phyloP scores from a whole-genome alignment of 768 basidiomycete genomes.

The Psilocybe azurescens region DNA sequence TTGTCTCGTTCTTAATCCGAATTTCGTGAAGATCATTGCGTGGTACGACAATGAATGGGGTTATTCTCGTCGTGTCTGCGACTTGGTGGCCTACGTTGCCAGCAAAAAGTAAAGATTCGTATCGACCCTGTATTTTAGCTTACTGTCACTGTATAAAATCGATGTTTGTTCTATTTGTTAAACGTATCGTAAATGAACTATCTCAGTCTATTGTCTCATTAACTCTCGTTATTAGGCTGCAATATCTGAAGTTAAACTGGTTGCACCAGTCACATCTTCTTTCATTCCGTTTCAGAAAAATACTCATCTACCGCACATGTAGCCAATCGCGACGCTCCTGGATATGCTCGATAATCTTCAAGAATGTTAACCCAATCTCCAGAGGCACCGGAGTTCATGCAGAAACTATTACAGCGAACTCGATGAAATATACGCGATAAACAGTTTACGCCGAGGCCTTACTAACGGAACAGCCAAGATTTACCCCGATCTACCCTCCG shows the following conservation, averaged over 20 bases:
- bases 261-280: no score
- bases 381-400: not conserved
- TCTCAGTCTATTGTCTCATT: no score
- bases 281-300: no score
- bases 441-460: not conserved
- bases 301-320: not conserved
- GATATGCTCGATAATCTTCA: not conserved
- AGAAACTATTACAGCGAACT: not conserved
- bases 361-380: not conserved
- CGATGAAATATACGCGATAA: not conserved
- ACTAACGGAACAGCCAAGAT: not conserved
- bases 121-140: no score
- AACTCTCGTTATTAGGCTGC: no score
- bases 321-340: not conserved
- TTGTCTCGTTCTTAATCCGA: constrained; percentile 84
- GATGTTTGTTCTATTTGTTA: no score
- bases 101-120: constrained; percentile 37
- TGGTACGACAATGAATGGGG: constrained; percentile 97
- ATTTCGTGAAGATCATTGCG: constrained; percentile 93
- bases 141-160: no score
- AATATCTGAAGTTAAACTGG: no score
- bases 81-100: constrained; percentile 80
- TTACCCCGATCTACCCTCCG: not conserved
- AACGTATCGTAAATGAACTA: no score
- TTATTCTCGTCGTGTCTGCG: constrained; percentile 89